A percentile compares a stretch with the other conserved stretches of the same genome.
Conservation (phyloP, 352 stramenopile genomes). For the Pythium angustatum region DNA sequence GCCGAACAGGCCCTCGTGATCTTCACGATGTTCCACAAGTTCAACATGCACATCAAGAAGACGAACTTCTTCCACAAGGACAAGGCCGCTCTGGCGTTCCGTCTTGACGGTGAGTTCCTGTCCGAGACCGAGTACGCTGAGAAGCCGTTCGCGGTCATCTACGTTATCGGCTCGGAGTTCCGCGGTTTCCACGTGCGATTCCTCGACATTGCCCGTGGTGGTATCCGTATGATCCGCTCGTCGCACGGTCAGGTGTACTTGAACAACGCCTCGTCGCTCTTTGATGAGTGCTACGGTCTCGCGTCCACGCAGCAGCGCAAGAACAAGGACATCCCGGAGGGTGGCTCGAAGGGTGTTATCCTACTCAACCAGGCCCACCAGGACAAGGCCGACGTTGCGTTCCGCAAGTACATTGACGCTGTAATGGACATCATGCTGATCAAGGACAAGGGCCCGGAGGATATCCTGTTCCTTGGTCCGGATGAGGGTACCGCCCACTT, state of each 20-base stretch:
- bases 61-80: slow-evolving; percentile 87
- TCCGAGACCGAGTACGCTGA: slow-evolving; percentile 77
- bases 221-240: slow-evolving; percentile 91
- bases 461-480: slow-evolving; percentile 97
- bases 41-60: slow-evolving; percentile 82
- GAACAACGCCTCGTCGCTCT: slow-evolving; percentile 90
- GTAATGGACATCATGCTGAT: slow-evolving; percentile 97
- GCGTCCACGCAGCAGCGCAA: slow-evolving; percentile 98
- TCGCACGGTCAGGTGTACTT: slow-evolving; percentile 90
- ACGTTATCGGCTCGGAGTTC: slow-evolving; percentile 95
- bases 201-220: slow-evolving; percentile 95
- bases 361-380: slow-evolving; percentile 93
- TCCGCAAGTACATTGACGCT: slow-evolving; percentile 97
- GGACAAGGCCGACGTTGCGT: slow-evolving; percentile 84
- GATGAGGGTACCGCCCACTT: slow-evolving; percentile 98
- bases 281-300: slow-evolving; percentile 96
- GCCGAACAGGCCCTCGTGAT: slow-evolving; percentile 76
- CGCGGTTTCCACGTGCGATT: slow-evolving; percentile 98
- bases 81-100: slow-evolving; percentile 75
- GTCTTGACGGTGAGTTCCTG: slow-evolving; percentile 74
- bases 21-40: slow-evolving; percentile 82
- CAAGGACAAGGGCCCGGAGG: slow-evolving; percentile 92
- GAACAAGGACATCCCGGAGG: slow-evolving; percentile 99
- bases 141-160: slow-evolving; percentile 94
- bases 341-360: slow-evolving; percentile 96